Percentiles rank a stretch among this genome's conserved stretches.
These are phyloP conservation scores for Albifimbria verrucaria DNA, from an alignment of 2,329 filamentous ascomycete genomes.

Conservation along the genomic window DNA sequence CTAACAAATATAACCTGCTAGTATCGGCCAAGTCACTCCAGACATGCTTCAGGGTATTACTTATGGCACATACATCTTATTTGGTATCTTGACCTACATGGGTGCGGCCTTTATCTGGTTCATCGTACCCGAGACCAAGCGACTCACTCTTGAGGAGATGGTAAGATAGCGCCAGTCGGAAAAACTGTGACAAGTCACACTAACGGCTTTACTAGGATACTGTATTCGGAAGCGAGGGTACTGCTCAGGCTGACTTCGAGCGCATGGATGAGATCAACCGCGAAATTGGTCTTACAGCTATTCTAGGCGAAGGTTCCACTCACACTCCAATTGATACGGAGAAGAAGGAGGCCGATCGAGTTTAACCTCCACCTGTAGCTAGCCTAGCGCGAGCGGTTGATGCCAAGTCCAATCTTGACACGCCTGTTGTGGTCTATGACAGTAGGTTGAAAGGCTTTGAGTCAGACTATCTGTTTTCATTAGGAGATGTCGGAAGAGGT, in stretches of 20 bases:
- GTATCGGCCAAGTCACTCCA: constrained; percentile 65
- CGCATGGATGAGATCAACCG: constrained; percentile 71
- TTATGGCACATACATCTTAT: constrained; percentile 71
- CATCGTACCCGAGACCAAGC: constrained; percentile 63
- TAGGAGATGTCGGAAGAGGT: not conserved
- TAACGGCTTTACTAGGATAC: constrained; percentile 44
- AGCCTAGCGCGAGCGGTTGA: not conserved
- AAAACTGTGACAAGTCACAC: not conserved
- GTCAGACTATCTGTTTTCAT: not conserved
- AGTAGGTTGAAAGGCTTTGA: not conserved
- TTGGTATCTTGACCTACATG: constrained; percentile 60
- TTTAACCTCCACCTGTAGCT: not conserved
- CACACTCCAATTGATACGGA: not conserved
- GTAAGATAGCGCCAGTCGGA: constrained; percentile 26
- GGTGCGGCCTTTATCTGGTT: constrained; percentile 62
- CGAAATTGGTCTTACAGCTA: constrained; percentile 60
- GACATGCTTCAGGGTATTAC: constrained; percentile 62
- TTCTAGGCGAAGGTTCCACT: constrained; percentile 10
- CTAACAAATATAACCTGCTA: constrained; percentile 5
- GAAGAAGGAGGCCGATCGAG: not conserved
- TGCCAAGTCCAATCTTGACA: not conserved
- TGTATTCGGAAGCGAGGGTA: constrained; percentile 65
- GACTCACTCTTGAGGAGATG: constrained; percentile 63
- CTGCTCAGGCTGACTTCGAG: constrained; percentile 63
- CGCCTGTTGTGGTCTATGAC: not conserved